These are phyloP conservation scores for Coriaria nepalensis DNA, from an alignment of 306 rosid species.

Conservation along the genomic window DNA sequence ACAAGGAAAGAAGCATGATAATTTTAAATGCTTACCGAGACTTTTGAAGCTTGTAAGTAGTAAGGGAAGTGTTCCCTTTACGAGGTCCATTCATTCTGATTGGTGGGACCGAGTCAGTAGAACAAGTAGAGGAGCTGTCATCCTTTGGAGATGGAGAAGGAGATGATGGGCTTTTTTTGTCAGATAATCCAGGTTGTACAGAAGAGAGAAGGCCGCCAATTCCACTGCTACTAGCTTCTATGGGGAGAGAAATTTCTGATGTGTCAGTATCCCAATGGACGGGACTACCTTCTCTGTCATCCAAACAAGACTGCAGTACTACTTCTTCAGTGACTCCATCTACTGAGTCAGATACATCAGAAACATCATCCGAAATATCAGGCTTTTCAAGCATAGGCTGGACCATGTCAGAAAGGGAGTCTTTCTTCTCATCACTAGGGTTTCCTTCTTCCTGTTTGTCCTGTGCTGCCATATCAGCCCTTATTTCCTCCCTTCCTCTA, in stretches of 20 bases:
- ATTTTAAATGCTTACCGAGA: constrained; percentile 36
- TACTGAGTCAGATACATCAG: constrained; percentile 77
- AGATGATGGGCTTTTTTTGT: constrained; percentile 32
- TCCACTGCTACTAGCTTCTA: constrained; percentile 49
- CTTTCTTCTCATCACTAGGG: constrained; percentile 42
- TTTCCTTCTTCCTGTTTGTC: constrained; percentile 37
- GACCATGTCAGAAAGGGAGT: constrained; percentile 37
- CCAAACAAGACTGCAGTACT: constrained; percentile 57
- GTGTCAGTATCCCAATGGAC: constrained; percentile 93
- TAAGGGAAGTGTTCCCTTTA: constrained; percentile 23
- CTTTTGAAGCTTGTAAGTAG: constrained; percentile 40
- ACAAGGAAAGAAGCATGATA: constrained; percentile 9
- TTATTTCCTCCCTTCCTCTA: constrained; percentile 64
- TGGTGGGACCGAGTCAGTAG: constrained; percentile 84
- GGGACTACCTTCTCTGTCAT: constrained; percentile 77
- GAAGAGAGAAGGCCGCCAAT: constrained; percentile 34
- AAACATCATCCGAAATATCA: constrained; percentile 52
- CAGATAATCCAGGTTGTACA: constrained; percentile 46
- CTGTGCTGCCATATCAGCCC: constrained; percentile 24
- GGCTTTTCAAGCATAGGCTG: constrained; percentile 45
- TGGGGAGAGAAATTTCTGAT: constrained; percentile 68
- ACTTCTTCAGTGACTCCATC: constrained; percentile 56
- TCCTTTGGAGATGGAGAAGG: constrained; percentile 34
- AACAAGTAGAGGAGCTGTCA: constrained; percentile 99
- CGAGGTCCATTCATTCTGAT: constrained; percentile 45